Evolutionary conservation across 768 basidiomycete genomes (phyloP).

Genomic region (Cytidiella melzeri): DNA sequence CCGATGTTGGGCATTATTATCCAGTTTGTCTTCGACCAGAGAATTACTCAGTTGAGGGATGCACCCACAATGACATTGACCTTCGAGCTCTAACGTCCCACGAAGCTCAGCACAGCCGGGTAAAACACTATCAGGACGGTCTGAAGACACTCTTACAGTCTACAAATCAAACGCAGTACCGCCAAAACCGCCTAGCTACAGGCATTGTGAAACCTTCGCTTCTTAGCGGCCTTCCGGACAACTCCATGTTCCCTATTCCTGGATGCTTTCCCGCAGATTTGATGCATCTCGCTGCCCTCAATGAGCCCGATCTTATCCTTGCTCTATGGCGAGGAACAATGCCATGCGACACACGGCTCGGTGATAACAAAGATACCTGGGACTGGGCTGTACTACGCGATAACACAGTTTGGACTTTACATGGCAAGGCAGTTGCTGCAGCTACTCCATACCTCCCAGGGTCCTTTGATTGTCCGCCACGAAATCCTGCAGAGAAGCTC

Average conservation of each 20-base stretch:
- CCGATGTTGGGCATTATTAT: slow-evolving; percentile 26
- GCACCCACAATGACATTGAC: slow-evolving; percentile 23
- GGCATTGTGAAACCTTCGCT: slow-evolving; percentile 34
- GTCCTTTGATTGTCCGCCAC: slow-evolving; percentile 36
- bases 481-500: slow-evolving; percentile 36
- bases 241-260: slow-evolving; percentile 22
- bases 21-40: slow-evolving; percentile 24
- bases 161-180: slow-evolving; percentile 18
- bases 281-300: slow-evolving; percentile 35
- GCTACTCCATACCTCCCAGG: slow-evolving; percentile 30
- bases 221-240: slow-evolving; percentile 23
- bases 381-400: slow-evolving; percentile 23
- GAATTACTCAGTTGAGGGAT: slow-evolving; percentile 19
- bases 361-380: slow-evolving; percentile 25
- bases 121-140: too few species aligned
- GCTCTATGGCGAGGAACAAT: slow-evolving; percentile 28
- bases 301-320: slow-evolving; percentile 30
- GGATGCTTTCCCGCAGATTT: slow-evolving; percentile 28
- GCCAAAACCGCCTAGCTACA: slow-evolving; percentile 20
- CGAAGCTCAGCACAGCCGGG: too few species aligned
- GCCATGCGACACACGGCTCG: slow-evolving; percentile 14
- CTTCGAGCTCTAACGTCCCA: too few species aligned
- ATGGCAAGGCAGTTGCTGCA: slow-evolving; percentile 29
- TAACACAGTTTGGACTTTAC: slow-evolving; percentile 26
- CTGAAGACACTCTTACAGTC: too few species aligned